Conservation (phyloP, 1,139 yeast species). For the Nakaseomyces kungkrabaensis region DNA sequence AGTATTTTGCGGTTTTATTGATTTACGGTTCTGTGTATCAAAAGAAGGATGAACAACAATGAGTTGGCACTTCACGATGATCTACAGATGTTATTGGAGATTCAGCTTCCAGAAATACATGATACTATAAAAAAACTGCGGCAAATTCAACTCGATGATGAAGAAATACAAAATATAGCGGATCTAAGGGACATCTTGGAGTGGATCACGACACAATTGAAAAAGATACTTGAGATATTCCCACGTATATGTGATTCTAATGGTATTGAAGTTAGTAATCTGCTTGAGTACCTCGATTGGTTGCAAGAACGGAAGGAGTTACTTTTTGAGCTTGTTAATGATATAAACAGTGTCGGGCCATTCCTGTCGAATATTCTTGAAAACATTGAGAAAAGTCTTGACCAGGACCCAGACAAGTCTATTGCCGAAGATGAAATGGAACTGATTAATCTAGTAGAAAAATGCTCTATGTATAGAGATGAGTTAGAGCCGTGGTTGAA, state of each 20-base stretch:
- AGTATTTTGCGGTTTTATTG: too few species aligned
- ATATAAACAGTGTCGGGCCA: constrained; percentile 36
- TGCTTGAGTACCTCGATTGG: constrained; percentile 1
- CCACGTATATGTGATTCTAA: neutral
- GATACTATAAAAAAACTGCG: constrained; percentile 1
- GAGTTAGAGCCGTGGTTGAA: constrained; percentile 34
- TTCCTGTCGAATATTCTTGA: neutral
- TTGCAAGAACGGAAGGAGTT: constrained; percentile 15
- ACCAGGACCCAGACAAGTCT: constrained; percentile 6
- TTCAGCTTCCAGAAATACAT: constrained; percentile 2
- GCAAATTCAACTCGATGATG: neutral
- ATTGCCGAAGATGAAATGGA: constrained; percentile 13
- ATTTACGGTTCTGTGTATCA: neutral
- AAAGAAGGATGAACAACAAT: neutral
- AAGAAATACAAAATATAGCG: neutral
- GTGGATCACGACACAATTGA: neutral
- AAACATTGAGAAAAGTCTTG: constrained; percentile 28
- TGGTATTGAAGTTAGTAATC: neutral
- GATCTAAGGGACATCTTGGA: neutral
- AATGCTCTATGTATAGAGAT: constrained; percentile 28
- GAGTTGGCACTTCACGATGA: neutral
- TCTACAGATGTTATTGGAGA: constrained; percentile 1
- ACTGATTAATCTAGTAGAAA: constrained; percentile 26
- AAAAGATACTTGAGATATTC: neutral
- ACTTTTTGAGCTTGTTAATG: constrained; percentile 33